Percentiles rank a stretch among this genome's conserved stretches.
phyloP scores from a whole-genome alignment of 2,329 filamentous ascomycete genomes.

The Escovopsis sp. region DNA sequence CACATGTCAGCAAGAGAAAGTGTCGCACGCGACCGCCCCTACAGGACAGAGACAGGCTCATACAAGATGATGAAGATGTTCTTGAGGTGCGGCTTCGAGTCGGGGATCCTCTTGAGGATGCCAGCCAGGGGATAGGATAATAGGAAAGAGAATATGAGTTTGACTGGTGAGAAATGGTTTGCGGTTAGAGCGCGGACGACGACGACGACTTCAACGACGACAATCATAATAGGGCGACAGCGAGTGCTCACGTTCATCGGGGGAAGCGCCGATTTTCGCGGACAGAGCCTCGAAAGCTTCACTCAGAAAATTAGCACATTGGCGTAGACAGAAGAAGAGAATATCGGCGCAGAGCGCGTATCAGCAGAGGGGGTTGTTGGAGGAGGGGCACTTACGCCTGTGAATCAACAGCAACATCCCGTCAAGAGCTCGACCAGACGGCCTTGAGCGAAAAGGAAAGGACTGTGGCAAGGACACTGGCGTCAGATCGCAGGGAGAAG shows the following conservation, averaged over 20 bases:
- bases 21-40: neutral
- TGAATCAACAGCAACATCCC: constrained; percentile 12
- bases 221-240: neutral
- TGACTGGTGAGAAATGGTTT: constrained; percentile 45
- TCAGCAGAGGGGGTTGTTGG: too few relatives aligned
- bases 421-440: too few relatives aligned
- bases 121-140: constrained; percentile 85
- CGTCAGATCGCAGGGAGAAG: too few relatives aligned
- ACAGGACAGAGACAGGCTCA: constrained; percentile 7
- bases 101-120: constrained; percentile 78
- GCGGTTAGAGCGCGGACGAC: constrained; percentile 1
- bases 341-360: too few relatives aligned
- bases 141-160: constrained; percentile 81
- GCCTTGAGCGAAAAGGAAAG: too few relatives aligned
- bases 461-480: too few relatives aligned
- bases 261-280: constrained; percentile 17
- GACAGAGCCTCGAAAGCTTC: constrained; percentile 22
- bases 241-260: constrained; percentile 22
- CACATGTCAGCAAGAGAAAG: constrained; percentile 1
- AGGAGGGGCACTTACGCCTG: constrained; percentile 9
- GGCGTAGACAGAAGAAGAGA: neutral
- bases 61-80: constrained; percentile 77
- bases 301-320: constrained; percentile 1
- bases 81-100: constrained; percentile 68
- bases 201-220: neutral